Conservation (phyloP, 371 early-diverging fungal species). For the Rhizopus stolonifer region DNA sequence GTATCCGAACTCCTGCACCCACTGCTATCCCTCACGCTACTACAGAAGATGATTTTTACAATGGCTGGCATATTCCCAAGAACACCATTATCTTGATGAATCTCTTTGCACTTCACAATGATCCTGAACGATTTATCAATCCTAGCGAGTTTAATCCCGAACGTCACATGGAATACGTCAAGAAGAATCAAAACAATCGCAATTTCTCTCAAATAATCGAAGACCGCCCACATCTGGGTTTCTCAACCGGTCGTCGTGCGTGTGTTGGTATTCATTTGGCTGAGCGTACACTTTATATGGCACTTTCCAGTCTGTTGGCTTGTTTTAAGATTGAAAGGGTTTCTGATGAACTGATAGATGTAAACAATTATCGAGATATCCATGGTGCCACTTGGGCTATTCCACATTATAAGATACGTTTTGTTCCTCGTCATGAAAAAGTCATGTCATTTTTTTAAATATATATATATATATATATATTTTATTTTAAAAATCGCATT, state of each 20-base stretch:
- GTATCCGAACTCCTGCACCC: conserved; percentile 44
- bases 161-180: conserved; percentile 37
- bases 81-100: conserved; percentile 49
- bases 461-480: background rate
- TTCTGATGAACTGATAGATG: conserved; percentile 17
- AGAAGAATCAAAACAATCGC: background rate
- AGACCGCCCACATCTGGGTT: conserved; percentile 44
- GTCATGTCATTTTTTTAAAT: conserved; percentile 6
- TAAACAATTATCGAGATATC: conserved; percentile 22
- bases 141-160: conserved; percentile 40
- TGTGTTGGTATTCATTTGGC: conserved; percentile 56
- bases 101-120: conserved; percentile 37
- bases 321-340: conserved; percentile 37
- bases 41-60: conserved; percentile 39
- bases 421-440: conserved; percentile 32
- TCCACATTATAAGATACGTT: conserved; percentile 22
- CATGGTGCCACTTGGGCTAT: conserved; percentile 31
- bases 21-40: conserved; percentile 49
- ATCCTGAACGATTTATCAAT: conserved; percentile 30
- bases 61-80: conserved; percentile 47
- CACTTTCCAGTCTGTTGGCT: conserved; percentile 30
- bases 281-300: conserved; percentile 46
- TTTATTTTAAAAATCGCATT: background rate
- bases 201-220: conserved; percentile 26
- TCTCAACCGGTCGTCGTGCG: conserved; percentile 49